A percentile compares a stretch with the other conserved stretches of the same genome.
These are phyloP conservation scores for Boletus subparvulus DNA, from an alignment of 768 basidiomycete genomes.

Conservation along the genomic window DNA sequence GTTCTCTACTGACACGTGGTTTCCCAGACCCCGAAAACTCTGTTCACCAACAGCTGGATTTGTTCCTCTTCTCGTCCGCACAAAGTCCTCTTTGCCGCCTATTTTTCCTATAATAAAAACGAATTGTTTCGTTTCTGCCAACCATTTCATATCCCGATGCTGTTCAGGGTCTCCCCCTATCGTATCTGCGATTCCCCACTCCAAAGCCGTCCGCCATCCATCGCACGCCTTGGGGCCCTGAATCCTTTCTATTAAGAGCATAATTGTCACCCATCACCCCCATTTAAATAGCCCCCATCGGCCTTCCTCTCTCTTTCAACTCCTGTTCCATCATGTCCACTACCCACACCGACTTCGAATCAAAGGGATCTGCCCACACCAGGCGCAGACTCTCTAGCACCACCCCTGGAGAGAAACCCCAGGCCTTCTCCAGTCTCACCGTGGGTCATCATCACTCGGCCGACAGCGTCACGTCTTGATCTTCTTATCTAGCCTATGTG, in stretches of 20 bases:
- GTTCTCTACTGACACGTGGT: background rate
- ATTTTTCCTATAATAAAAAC: background rate
- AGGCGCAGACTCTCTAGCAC: slow-evolving; percentile 68
- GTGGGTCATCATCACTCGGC: slow-evolving; percentile 40
- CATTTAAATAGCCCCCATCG: slow-evolving; percentile 35
- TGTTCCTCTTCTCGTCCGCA: background rate
- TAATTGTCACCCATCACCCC: background rate
- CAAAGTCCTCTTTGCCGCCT: slow-evolving; percentile 12
- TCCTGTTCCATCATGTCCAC: slow-evolving; percentile 44
- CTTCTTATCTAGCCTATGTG: slow-evolving; percentile 70
- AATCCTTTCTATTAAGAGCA: background rate
- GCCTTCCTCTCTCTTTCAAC: slow-evolving; percentile 11
- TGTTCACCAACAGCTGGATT: slow-evolving; percentile 6
- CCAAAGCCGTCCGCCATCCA: background rate
- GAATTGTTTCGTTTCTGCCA: background rate
- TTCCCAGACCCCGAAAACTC: slow-evolving; percentile 27
- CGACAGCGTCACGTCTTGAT: slow-evolving; percentile 10
- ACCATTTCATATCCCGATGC: slow-evolving; percentile 12
- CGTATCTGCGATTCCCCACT: background rate
- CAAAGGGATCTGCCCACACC: slow-evolving; percentile 59
- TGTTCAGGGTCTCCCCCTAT: slow-evolving; percentile 26
- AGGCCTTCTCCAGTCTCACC: slow-evolving; percentile 61
- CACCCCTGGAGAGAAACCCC: slow-evolving; percentile 47
- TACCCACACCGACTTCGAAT: slow-evolving; percentile 52
- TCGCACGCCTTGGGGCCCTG: slow-evolving; percentile 10